Evolutionary conservation across 495 filamentous ascomycete species (phyloP).

Genomic region (Tuber umbilicatum): DNA sequence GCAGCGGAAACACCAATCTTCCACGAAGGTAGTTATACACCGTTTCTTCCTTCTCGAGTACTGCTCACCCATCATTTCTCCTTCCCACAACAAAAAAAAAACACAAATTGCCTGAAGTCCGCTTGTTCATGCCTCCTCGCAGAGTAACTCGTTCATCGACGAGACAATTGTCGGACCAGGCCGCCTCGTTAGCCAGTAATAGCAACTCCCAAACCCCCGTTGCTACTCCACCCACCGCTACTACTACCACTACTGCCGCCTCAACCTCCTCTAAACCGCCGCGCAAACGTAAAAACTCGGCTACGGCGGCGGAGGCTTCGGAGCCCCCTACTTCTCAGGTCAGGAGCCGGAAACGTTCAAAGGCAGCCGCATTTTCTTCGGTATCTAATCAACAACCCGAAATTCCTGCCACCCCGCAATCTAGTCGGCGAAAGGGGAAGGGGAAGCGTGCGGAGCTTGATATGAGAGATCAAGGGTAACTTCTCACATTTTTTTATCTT

Average conservation of each 20-base stretch:
- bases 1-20: constrained; percentile 31
- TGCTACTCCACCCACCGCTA: constrained; percentile 19
- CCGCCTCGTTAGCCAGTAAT: constrained; percentile 35
- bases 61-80: constrained; percentile 36
- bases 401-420: constrained; percentile 8
- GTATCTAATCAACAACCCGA: constrained; percentile 24
- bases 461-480: constrained; percentile 67
- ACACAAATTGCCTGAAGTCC: constrained; percentile 32
- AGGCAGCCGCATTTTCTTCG: constrained; percentile 25
- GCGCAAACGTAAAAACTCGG: constrained; percentile 37
- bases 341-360: constrained; percentile 31
- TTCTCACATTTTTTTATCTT: constrained; percentile 37
- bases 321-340: constrained; percentile 20
- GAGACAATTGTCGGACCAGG: constrained; percentile 41
- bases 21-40: constrained; percentile 41
- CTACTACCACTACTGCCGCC: constrained; percentile 22
- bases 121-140: constrained; percentile 44
- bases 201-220: constrained; percentile 22
- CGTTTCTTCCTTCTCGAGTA: constrained; percentile 37
- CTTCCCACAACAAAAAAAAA: constrained; percentile 28
- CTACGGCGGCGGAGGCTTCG: constrained; percentile 20
- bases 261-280: constrained; percentile 25
- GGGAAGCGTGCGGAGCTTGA: constrained; percentile 47
- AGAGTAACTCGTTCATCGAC: constrained; percentile 43
- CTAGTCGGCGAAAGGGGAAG: constrained; percentile 50